A percentile compares a stretch with the other conserved stretches of the same genome.
Conservation (phyloP, 805 yeast genomes). For the Tanozyma kutaoensis region DNA sequence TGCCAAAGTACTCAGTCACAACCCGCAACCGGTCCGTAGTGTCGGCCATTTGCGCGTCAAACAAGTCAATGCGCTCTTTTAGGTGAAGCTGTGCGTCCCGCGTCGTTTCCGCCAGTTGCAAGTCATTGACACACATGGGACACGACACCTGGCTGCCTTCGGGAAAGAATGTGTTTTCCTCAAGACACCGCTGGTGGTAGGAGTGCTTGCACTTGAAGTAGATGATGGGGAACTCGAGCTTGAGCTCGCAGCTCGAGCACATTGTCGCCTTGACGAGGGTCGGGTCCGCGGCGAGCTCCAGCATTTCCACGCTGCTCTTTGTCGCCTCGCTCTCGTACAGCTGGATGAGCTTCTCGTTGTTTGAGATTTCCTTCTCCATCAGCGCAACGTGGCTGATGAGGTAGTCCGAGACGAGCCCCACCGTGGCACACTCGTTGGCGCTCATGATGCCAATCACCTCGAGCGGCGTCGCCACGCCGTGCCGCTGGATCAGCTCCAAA, state of each 20-base stretch:
- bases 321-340: slow-evolving; percentile 59
- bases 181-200: slow-evolving; percentile 70
- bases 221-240: slow-evolving; percentile 64
- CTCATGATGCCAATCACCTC: slow-evolving; percentile 67
- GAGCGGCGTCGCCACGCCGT: slow-evolving; percentile 51
- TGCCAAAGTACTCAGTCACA: slow-evolving; percentile 70
- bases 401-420: slow-evolving; percentile 62
- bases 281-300: slow-evolving; percentile 31
- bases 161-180: slow-evolving; percentile 24
- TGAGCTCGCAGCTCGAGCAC: slow-evolving; percentile 53
- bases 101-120: slow-evolving; percentile 50
- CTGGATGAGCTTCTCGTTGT: slow-evolving; percentile 50
- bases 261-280: slow-evolving; percentile 45
- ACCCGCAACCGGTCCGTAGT: slow-evolving; percentile 57
- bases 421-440: slow-evolving; percentile 45
- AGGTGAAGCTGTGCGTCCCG: slow-evolving; percentile 47
- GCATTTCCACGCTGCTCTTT: slow-evolving; percentile 38
- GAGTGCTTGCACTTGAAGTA: slow-evolving; percentile 83
- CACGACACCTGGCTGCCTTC: slow-evolving; percentile 26
- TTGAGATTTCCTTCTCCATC: slow-evolving; percentile 52
- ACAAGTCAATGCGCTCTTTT: slow-evolving; percentile 49
- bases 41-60: slow-evolving; percentile 41
- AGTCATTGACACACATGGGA: slow-evolving; percentile 64
- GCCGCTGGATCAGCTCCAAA: slow-evolving; percentile 36
- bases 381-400: slow-evolving; percentile 46